Conservation (phyloP, 345 rosid genomes). For the Eucalyptus marginata region DNA sequence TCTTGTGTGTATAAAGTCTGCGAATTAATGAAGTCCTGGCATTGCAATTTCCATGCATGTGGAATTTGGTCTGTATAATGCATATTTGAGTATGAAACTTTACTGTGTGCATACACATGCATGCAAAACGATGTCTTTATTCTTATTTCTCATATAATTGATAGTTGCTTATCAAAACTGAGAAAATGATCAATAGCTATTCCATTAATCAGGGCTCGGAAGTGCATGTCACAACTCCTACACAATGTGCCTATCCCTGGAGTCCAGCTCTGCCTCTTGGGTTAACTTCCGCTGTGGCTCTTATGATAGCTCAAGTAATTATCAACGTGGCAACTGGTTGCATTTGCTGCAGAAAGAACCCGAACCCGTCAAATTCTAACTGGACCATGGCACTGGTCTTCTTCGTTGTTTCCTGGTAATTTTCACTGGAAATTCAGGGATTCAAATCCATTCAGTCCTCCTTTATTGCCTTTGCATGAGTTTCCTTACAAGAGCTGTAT, state of each 20-base stretch:
- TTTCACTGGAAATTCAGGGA: background rate
- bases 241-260: constrained; percentile 53
- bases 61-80: background rate
- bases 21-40: background rate
- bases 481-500: background rate
- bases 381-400: constrained; percentile 55
- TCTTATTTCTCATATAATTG: background rate
- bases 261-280: constrained; percentile 72
- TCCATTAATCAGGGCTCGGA: constrained; percentile 45
- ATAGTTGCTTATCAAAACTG: background rate
- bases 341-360: constrained; percentile 60
- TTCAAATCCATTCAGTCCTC: background rate
- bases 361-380: constrained; percentile 37
- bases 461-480: background rate
- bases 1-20: background rate
- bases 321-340: constrained; percentile 58
- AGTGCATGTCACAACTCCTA: constrained; percentile 24
- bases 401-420: constrained; percentile 78
- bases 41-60: background rate
- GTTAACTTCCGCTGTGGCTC: constrained; percentile 49
- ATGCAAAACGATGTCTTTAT: background rate
- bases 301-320: constrained; percentile 56
- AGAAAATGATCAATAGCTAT: background rate
- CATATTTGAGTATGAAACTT: background rate
- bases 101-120: background rate